Conservation (phyloP, 257 asterid species). For the Solanum okadae region DNA sequence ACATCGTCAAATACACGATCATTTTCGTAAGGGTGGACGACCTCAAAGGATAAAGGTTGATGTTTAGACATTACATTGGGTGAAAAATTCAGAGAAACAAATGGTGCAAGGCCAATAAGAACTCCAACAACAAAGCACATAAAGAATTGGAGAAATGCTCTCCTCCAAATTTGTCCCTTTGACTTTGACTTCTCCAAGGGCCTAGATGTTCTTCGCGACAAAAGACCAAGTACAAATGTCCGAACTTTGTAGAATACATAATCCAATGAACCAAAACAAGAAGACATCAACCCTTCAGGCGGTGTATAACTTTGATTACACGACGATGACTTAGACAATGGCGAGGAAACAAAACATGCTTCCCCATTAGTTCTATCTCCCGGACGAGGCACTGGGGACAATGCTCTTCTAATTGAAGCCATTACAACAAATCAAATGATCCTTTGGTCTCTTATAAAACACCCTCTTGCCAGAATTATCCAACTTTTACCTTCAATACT, state of each 20-base stretch:
- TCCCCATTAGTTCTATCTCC: slow-evolving; percentile 40
- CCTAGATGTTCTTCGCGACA: slow-evolving; percentile 40
- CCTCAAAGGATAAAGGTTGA: slow-evolving; percentile 29
- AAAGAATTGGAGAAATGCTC: slow-evolving; percentile 46
- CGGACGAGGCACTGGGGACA: slow-evolving; percentile 48
- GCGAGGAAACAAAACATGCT: slow-evolving; percentile 45
- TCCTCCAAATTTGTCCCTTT: slow-evolving; percentile 52
- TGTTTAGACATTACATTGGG: slow-evolving; percentile 16
- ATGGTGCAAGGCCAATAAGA: slow-evolving; percentile 49
- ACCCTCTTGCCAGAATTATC: not conserved
- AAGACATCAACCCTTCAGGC: slow-evolving; percentile 14
- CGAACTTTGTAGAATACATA: slow-evolving; percentile 37
- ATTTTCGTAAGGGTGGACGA: not conserved
- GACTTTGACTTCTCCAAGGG: slow-evolving; percentile 40
- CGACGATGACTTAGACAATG: slow-evolving; percentile 52
- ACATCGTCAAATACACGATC: not conserved
- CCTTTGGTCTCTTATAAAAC: not conserved
- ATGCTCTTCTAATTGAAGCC: slow-evolving; percentile 67
- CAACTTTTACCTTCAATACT: not conserved
- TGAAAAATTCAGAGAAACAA: slow-evolving; percentile 29
- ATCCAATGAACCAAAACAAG: slow-evolving; percentile 36
- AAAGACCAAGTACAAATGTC: slow-evolving; percentile 25
- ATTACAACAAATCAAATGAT: slow-evolving; percentile 9
- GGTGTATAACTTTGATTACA: slow-evolving; percentile 30
- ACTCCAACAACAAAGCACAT: slow-evolving; percentile 53